Percentiles rank a stretch among this genome's conserved stretches.
phyloP scores from a whole-genome alignment of 225 moss, liverwort and hornwort genomes.

The Ulota crispa region DNA sequence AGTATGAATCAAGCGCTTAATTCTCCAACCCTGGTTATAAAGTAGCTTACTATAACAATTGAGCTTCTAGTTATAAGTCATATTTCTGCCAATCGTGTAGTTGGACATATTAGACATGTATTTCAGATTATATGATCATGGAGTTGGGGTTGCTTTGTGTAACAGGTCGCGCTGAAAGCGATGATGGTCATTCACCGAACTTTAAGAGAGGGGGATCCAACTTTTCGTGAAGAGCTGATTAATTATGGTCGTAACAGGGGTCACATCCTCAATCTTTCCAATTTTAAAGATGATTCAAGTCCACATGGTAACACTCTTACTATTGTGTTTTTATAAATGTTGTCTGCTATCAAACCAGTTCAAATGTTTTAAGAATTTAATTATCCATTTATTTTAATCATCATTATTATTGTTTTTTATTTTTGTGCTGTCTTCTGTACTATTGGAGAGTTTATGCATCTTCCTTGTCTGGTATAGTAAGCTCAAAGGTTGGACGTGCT shows the following conservation, averaged over 20 bases:
- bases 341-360: background rate
- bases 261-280: constrained; percentile 86
- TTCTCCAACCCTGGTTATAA: background rate
- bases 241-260: constrained; percentile 93
- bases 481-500: background rate
- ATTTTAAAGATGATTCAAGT: constrained; percentile 99
- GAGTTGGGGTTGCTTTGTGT: constrained; percentile 11
- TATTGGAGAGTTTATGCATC: background rate
- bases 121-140: constrained; percentile 5
- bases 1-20: background rate
- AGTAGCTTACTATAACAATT: background rate
- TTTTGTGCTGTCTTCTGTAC: background rate
- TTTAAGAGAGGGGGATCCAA: constrained; percentile 96
- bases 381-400: background rate
- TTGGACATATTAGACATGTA: background rate
- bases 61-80: background rate
- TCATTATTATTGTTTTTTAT: background rate
- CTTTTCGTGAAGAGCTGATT: constrained; percentile 95
- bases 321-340: background rate
- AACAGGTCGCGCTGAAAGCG: constrained; percentile 88
- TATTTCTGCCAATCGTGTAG: background rate
- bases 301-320: constrained; percentile 65
- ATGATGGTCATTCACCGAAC: constrained; percentile 99
- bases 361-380: background rate
- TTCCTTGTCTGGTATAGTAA: background rate